Evolutionary conservation across 2,329 filamentous ascomycete genomes (phyloP), one percentile per base, ranked within the genome.

Genomic region (Pyricularia grisea): DNA sequence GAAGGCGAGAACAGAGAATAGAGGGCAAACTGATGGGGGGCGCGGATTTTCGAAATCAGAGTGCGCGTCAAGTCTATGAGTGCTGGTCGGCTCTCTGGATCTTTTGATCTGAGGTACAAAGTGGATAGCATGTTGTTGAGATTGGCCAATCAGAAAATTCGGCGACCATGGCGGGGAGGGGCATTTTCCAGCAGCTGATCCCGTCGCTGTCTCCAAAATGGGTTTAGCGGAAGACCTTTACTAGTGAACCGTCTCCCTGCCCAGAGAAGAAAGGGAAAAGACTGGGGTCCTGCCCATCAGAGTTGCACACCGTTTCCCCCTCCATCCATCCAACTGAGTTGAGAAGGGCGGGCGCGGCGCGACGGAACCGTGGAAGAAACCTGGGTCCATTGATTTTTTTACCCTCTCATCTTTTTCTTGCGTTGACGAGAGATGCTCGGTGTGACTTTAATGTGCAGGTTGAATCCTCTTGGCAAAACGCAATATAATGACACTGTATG

Each of bases 61-160:
- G 55, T 30, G 50, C 55, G 42, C 28, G 67, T 23, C 28, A 68
- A 58, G 25, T 64, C 25, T n/a, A 17, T 12, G n/a, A 66, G 64
- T 31, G 64, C 64, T 66, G 64, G n/a, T 20, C 31, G 11, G 30
- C 63, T 31, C 28, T 36, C 28, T 31, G 63, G 63, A 73, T 75
- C 73, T 74, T 74, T 74, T 65, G 72, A 68, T 71, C 66, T 68
- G 73, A 75, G 73, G 73, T 76, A 76, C 74, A 74, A 74, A 72
- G 73, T 73, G 71, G 73, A 74, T 74, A 71, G 72, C 67, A 58
- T 75, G 75, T 74, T 69, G 74, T 75, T 73, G 74, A 71, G 71
- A 71, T 72, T 63, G 75, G 67, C 79, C 79, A 81, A 81, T 81
- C 76, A 81, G 74, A 81, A 81, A 81, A 80, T 74, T 78, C 74